Base-by-base conservation (phyloP, 345 rosid genomes). In the Passiflora organensis region DNA sequence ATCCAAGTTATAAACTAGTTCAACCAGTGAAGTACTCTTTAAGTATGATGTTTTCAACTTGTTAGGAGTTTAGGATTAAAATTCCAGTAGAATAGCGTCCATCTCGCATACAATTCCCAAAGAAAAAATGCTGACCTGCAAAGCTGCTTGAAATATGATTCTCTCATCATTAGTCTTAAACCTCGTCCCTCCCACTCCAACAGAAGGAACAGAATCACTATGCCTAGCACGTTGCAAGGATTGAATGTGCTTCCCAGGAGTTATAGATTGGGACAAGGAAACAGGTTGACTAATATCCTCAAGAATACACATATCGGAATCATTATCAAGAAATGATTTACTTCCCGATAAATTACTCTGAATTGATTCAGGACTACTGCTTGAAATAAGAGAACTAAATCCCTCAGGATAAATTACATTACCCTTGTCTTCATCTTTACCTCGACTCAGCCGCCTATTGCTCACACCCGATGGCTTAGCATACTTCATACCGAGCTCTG, bases 241-340 rank as follows among this genome's bases (percentile, higher is more conserved):
- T 41, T 41, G 43, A 15, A 11, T 48, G 10, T 69, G 60, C 60
- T 44, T 74, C 42, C 34, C 66, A 42, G 55, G 64, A 16, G 71
- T 63, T 43, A 43, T 46, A 69, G 71, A 69, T 46, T 50, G 83
- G 66, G 42, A 62, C 28, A 76, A 53, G 25, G 34, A 53, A 5
- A 78, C 76, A 63, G 85, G 76, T 71, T 72, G 89, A 67, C 95
- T 77, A 62, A 66, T 76, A 66, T 81, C 81, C 60, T 88, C 96
- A 53, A 88, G 82, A 21, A 93, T 81, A 74, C 78, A 86, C 56
- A 93, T 46, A 73, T 88, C 94, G 64, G 79, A 70, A 60, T 84
- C 95, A 70, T 77, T 84, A 63, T 84, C 96, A 59, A 67, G 63
- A 63, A 55, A 70, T 12, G 83, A 85, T 68, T 70, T 65, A 67